phyloP scores from a whole-genome alignment of 2,329 filamentous ascomycete species.

The Didymella keratinophila region DNA sequence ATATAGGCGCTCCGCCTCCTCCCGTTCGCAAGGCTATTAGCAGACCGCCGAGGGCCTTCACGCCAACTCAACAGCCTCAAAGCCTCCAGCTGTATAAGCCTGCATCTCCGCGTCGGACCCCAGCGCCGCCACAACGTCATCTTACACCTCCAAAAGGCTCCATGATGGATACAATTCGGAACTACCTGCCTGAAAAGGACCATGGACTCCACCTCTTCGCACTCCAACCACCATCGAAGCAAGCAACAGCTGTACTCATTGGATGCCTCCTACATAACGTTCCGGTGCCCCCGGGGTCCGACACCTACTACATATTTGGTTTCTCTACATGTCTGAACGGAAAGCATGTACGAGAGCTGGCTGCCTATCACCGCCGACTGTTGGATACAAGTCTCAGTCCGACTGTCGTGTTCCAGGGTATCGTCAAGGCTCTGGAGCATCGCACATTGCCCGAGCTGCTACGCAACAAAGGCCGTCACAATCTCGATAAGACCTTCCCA shows the following conservation, averaged over 20 bases:
- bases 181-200: constrained; percentile 5
- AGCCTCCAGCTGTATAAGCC: not conserved
- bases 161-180: constrained; percentile 1
- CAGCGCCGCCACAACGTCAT: not conserved
- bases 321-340: constrained; percentile 20
- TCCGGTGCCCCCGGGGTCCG: not conserved
- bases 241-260: constrained; percentile 4
- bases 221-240: constrained; percentile 15
- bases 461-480: constrained; percentile 3
- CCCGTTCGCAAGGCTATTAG: not conserved
- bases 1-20: not conserved
- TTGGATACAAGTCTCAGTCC: constrained; percentile 4
- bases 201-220: not conserved
- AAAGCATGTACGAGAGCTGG: constrained; percentile 16
- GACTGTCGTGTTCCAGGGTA: constrained; percentile 9
- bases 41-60: not conserved
- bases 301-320: constrained; percentile 30
- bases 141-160: not conserved
- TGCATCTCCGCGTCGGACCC: not conserved
- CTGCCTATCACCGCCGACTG: constrained; percentile 20
- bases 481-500: constrained; percentile 14
- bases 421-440: constrained; percentile 19
- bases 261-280: not conserved
- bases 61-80: not conserved
- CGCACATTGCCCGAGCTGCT: constrained; percentile 19